Base-by-base conservation (phyloP, 2,329 filamentous ascomycete species). In the Venturia pyrina region DNA sequence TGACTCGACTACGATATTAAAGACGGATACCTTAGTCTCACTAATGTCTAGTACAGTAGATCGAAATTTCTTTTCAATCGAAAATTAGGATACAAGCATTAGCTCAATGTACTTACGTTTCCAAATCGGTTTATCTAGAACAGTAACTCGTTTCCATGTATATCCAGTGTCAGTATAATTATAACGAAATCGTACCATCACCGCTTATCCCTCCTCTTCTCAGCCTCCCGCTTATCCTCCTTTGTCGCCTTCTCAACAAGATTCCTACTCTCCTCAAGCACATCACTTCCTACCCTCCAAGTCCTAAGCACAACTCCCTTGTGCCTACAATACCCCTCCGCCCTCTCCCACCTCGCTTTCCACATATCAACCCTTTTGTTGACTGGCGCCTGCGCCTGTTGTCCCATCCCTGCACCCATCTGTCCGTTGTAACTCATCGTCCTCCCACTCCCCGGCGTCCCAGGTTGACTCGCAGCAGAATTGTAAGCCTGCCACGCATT, bases 311-410 rank as follows among this genome's bases (percentile, higher is more conserved):
- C 78, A 0, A 95, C 88, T 4, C 88, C 88, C 48, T 86, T 79
- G 5, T 80, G 78, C n/a, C 85, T 83, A 11, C 93, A 79, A 40
- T 85, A 78, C 53, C 80, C 78, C 68, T 89, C 85, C 3, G 90
- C 89, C 57, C 84, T 79, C 53, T 82, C 82, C 78, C 90, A 84
- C 50, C 90, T 79, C 66, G 87, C 82, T 68, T 82, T 80, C 90
- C 90, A 95, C 61, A 91, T 72, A 67, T 88, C 87, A 65, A 91
- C 79, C 69, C 90, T 88, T 77, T 89, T 91, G 74, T 85, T 90
- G 62, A 78, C 46, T 32, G 66, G 71, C 5, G 66, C 66, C 50
- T 67, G 67, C 41, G 41, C 41, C 62, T 72, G 71, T 50, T 68
- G 24, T 46, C 63, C 64, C 1, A 60, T 60, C 8, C 19, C 37